Base-by-base conservation (phyloP, 495 filamentous ascomycete genomes). In the Neurospora sp. region DNA sequence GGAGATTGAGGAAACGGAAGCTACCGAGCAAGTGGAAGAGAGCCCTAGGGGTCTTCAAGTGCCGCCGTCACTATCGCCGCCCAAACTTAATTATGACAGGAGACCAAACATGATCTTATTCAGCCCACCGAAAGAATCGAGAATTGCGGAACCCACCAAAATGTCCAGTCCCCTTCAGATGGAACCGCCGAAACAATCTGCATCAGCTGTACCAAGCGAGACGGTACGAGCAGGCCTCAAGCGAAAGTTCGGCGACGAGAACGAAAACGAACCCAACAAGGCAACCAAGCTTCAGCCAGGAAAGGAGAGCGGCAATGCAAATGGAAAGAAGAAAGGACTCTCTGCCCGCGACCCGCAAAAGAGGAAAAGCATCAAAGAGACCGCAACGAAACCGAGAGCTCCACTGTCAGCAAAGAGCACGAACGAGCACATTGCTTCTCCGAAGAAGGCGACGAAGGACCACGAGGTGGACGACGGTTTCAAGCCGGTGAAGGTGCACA, bases 391-490 rank as follows among this genome's bases (percentile, higher is more conserved):
- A 23, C 74, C 76, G 71, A 82, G 84, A 72, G 83, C 80, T 39
- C 83, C 85, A 11, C 76, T 87, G 9, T 78, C 82, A 11, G 79
- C 80, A 44, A 86, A 86, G 76, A 86, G 78, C 78, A 82, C 85
- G 27, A 87, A 87, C 74, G 83, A 85, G 70, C 80, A 81, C 75
- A 72, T 87, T 20, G 78, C 77, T 4, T 84, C 85, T 12, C 83
- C 84, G 0, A 82, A 78, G 73, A 86, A 86, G 74, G 69, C 73
- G 7, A 18, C 75, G 5, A 83, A 85, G 62, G 39, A 75, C 39
- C 23, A 74, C 0, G 14, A 23, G 18, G 79, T 80, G 16, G 82
- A 80, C 14, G 54, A 62, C 27, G 54, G 6, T 18, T 62, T 62
- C 14, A 35, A 62, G 14, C 54, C 54, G 39, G 69, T 72, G 20